These are phyloP conservation scores for Harringtonia aguacate DNA, from an alignment of 2,329 filamentous ascomycete genomes.

Conservation along the genomic window DNA sequence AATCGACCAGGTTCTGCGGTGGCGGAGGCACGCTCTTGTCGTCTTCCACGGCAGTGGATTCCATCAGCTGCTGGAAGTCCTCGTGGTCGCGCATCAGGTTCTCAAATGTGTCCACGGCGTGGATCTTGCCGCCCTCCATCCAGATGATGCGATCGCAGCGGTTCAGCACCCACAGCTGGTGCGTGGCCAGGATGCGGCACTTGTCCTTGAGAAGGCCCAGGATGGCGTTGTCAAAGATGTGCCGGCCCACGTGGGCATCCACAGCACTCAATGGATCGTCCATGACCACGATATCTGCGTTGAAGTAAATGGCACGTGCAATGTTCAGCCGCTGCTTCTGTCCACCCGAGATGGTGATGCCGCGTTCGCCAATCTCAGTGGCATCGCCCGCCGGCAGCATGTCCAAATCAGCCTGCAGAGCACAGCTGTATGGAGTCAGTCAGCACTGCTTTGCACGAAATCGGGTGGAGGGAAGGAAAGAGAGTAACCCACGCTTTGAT, in stretches of 20 bases:
- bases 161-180: constrained; percentile 86
- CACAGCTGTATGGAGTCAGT: constrained; percentile 43
- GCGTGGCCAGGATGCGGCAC: constrained; percentile 83
- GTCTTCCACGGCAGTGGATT: constrained; percentile 66
- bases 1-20: constrained; percentile 24
- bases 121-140: constrained; percentile 79
- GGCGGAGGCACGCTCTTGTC: constrained; percentile 36
- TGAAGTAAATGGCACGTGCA: constrained; percentile 66
- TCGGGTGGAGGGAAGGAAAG: not conserved
- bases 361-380: constrained; percentile 91
- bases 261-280: constrained; percentile 61
- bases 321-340: constrained; percentile 96
- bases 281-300: constrained; percentile 57
- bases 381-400: constrained; percentile 84
- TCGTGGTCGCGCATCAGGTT: constrained; percentile 71
- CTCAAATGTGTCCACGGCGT: constrained; percentile 79
- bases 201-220: constrained; percentile 81
- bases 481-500: constrained; percentile 52
- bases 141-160: constrained; percentile 87
- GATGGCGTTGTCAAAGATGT: constrained; percentile 91
- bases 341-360: constrained; percentile 89
- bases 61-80: constrained; percentile 77
- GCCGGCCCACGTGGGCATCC: constrained; percentile 58
- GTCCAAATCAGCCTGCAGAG: constrained; percentile 73
- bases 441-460: not conserved